A percentile compares a stretch with the other conserved stretches of the same genome.
phyloP scores from a whole-genome alignment of 306 rosid genomes.

The Leucaena leucocephala region DNA sequence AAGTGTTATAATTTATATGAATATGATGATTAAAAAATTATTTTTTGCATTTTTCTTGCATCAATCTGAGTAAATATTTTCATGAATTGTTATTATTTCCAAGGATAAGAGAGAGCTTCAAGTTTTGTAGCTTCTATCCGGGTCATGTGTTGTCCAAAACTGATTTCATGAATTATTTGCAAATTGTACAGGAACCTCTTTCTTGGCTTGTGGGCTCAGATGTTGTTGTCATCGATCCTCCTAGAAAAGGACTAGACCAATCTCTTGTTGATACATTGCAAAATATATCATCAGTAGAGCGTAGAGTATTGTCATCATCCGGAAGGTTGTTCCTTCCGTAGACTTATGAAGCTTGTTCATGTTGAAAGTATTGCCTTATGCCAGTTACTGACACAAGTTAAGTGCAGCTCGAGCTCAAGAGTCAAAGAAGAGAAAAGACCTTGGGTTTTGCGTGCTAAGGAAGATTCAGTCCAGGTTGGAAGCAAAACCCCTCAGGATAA shows the following conservation, averaged over 20 bases:
- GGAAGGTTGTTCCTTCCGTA: slow-evolving; percentile 57
- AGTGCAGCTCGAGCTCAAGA: slow-evolving; percentile 58
- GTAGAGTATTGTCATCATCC: slow-evolving; percentile 53
- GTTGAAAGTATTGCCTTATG: slow-evolving; percentile 29
- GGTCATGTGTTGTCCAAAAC: slow-evolving; percentile 30
- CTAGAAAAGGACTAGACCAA: slow-evolving; percentile 84
- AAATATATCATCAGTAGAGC: slow-evolving; percentile 60
- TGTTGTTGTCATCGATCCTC: slow-evolving; percentile 93
- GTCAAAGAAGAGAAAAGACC: slow-evolving; percentile 91
- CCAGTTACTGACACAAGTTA: slow-evolving; percentile 41
- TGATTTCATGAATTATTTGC: slow-evolving; percentile 39
- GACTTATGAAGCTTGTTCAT: slow-evolving; percentile 33
- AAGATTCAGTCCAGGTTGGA: slow-evolving; percentile 71
- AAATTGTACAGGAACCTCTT: slow-evolving; percentile 77
- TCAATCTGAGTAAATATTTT: background rate
- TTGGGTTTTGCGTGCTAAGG: slow-evolving; percentile 92
- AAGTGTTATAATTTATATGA: slow-evolving; percentile 5
- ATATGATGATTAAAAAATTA: background rate
- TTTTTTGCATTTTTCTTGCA: slow-evolving; percentile 1
- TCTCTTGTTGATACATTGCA: slow-evolving; percentile 70
- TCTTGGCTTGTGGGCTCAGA: slow-evolving; percentile 87
- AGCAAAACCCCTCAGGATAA: slow-evolving; percentile 53
- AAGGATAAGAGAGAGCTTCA: background rate
- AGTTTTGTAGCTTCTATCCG: slow-evolving; percentile 21
- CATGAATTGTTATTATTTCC: background rate